A percentile compares a stretch with the other conserved stretches of the same genome.
Conservation (phyloP, 257 asterid genomes). For the Datura wrightii region DNA sequence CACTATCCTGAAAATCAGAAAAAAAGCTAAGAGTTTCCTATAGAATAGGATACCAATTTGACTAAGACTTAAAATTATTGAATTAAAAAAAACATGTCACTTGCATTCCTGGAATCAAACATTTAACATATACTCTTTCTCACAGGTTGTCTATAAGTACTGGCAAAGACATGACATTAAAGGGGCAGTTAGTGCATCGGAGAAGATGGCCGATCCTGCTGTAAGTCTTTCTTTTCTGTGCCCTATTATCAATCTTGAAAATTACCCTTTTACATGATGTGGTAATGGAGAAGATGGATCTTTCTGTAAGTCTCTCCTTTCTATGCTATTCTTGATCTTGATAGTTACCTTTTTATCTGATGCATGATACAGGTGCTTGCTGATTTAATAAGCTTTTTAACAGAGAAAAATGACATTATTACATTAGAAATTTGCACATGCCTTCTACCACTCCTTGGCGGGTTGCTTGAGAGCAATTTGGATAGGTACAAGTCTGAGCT, state of each 20-base stretch:
- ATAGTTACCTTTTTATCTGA: constrained; percentile 17
- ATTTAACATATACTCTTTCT: constrained; percentile 2
- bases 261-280: constrained; percentile 10
- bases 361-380: constrained; percentile 78
- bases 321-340: neutral
- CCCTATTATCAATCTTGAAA: constrained; percentile 3
- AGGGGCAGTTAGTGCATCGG: constrained; percentile 76
- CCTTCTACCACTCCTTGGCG: constrained; percentile 81
- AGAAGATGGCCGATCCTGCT: constrained; percentile 83
- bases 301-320: constrained; percentile 52
- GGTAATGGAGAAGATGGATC: constrained; percentile 78
- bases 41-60: neutral
- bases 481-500: constrained; percentile 65
- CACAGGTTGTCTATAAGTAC: constrained; percentile 72
- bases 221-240: constrained; percentile 46
- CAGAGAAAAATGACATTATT: constrained; percentile 72
- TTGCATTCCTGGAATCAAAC: constrained; percentile 2
- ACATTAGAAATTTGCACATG: constrained; percentile 83
- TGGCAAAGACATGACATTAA: constrained; percentile 91
- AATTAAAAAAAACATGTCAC: neutral
- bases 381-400: constrained; percentile 76
- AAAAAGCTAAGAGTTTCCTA: neutral
- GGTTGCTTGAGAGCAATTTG: constrained; percentile 74
- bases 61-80: neutral
- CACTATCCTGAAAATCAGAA: neutral